phyloP scores from a whole-genome alignment of 169 alveolate species.

The Perkinsus chesapeaki region DNA sequence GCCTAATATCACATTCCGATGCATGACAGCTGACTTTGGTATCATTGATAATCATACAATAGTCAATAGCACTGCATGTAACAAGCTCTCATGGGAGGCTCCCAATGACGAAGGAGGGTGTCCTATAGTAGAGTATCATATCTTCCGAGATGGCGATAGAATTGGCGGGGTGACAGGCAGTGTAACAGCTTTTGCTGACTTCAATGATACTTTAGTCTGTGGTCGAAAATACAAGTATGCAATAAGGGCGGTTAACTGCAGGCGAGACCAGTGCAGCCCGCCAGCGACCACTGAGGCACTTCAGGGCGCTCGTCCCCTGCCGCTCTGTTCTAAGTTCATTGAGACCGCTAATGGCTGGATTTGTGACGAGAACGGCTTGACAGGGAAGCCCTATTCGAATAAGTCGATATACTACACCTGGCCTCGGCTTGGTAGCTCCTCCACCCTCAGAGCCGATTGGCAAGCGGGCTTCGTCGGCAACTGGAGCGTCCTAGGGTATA shows the following conservation, averaged over 20 bases:
- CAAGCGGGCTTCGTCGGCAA: not conserved
- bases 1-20: not conserved
- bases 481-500: not conserved
- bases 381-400: not conserved
- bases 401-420: not conserved
- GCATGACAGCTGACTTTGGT: not conserved
- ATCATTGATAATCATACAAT: not conserved
- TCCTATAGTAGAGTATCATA: not conserved
- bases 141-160: not conserved
- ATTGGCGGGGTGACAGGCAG: not conserved
- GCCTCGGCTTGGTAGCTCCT: not conserved
- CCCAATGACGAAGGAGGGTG: not conserved
- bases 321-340: not conserved
- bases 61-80: not conserved
- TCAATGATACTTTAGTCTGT: not conserved
- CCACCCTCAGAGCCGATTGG: not conserved
- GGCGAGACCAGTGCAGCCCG: not conserved
- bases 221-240: not conserved
- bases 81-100: not conserved
- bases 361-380: not conserved
- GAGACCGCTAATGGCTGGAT: not conserved
- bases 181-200: not conserved
- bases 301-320: not conserved
- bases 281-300: not conserved
- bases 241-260: not conserved